phyloP scores from a whole-genome alignment of 2,329 filamentous ascomycete genomes.

The Apiospora hydei region DNA sequence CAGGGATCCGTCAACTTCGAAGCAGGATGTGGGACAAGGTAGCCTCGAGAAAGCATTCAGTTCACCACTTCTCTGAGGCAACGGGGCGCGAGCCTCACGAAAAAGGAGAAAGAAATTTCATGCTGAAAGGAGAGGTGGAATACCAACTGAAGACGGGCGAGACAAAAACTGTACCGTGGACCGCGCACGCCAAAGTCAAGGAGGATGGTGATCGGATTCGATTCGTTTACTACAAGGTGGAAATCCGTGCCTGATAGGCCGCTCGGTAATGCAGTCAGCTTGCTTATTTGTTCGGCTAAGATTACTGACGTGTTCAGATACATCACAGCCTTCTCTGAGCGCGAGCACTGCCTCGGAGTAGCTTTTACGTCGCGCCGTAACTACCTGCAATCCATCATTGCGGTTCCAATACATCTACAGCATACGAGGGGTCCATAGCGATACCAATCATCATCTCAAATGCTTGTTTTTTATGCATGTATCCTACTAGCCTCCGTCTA shows the following conservation, averaged over 20 bases:
- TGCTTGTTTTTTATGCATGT: too few relatives aligned
- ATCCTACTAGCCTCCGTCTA: too few relatives aligned
- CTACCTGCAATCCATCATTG: neutral
- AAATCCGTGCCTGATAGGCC: neutral
- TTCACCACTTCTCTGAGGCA: neutral
- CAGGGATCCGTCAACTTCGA: neutral
- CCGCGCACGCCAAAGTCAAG: neutral
- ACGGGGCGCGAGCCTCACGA: rapidly evolving
- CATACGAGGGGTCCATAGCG: too few relatives aligned
- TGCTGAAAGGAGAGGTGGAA: neutral
- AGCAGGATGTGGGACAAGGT: neutral
- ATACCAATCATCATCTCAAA: too few relatives aligned
- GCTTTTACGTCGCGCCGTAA: neutral
- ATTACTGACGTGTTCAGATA: neutral
- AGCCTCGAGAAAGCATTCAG: neutral
- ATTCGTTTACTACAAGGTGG: neutral
- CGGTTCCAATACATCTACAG: neutral
- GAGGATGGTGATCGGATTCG: neutral
- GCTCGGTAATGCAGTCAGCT: neutral
- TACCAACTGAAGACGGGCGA: neutral
- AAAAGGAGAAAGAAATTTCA: neutral
- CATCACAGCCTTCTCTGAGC: neutral
- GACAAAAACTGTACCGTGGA: neutral
- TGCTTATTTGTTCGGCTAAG: neutral
- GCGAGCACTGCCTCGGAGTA: too few relatives aligned